Evolutionary conservation across 2,329 filamentous ascomycete species (phyloP).

Genomic region (Shiraia bambusicola): DNA sequence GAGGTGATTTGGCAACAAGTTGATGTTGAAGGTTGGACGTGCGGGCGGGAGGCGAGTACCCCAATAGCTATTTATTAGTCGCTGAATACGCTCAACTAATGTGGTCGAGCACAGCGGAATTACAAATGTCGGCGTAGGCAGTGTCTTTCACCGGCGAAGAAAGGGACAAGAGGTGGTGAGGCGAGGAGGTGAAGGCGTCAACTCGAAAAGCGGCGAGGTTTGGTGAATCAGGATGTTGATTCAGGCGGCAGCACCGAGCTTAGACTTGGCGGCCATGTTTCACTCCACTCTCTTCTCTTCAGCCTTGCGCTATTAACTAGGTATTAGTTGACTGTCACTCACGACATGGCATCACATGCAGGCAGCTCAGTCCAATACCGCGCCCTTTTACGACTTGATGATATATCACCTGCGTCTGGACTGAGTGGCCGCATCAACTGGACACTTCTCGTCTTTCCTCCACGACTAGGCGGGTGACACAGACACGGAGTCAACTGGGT

Average conservation of each 20-base stretch:
- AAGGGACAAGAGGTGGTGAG: constrained; percentile 5
- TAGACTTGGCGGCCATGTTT: constrained; percentile 22
- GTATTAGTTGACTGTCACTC: background rate
- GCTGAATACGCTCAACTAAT: constrained; percentile 9
- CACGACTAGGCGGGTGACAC: too few relatives aligned
- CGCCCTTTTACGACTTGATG: too few relatives aligned
- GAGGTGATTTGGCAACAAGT: constrained; percentile 1
- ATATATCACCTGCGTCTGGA: too few relatives aligned
- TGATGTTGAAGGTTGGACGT: constrained; percentile 4
- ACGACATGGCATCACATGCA: too few relatives aligned
- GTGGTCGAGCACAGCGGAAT: constrained; percentile 4
- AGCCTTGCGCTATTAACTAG: constrained; percentile 1
- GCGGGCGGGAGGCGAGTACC: constrained; percentile 6
- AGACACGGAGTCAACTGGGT: too few relatives aligned
- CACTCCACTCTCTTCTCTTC: constrained; percentile 16
- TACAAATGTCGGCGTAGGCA: background rate
- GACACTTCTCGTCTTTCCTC: too few relatives aligned
- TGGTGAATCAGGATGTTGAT: constrained; percentile 32
- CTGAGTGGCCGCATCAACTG: too few relatives aligned
- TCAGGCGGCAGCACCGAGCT: constrained; percentile 34
- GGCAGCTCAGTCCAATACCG: too few relatives aligned
- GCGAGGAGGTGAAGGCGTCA: constrained; percentile 20
- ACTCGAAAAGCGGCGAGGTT: constrained; percentile 25
- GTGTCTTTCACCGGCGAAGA: constrained; percentile 1
- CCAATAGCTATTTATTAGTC: too few relatives aligned